Conservation (phyloP, 140 eudicot species). For the Senecio squalidus region DNA sequence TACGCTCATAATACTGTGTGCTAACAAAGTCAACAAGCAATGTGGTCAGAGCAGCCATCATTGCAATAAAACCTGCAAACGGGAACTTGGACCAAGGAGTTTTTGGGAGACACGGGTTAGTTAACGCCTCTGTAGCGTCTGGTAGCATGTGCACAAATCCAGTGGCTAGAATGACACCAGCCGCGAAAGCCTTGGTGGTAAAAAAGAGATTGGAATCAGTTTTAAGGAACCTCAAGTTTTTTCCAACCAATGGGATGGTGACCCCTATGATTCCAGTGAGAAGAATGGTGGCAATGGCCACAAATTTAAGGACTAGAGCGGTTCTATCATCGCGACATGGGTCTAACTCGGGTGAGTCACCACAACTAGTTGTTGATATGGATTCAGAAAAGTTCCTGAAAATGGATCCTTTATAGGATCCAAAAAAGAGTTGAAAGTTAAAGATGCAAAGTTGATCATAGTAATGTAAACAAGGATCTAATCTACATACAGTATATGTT, state of each 20-base stretch:
- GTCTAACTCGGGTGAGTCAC: slow-evolving; percentile 20
- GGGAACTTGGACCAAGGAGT: slow-evolving; percentile 79
- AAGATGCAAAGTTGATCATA: too few relatives aligned
- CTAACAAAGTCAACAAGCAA: slow-evolving; percentile 66
- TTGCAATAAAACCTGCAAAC: slow-evolving; percentile 68
- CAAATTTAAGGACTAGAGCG: slow-evolving; percentile 51
- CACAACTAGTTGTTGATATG: slow-evolving; percentile 41
- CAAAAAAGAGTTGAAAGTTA: slow-evolving; percentile 2
- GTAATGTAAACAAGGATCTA: not conserved
- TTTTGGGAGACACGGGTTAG: slow-evolving; percentile 55
- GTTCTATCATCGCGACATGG: slow-evolving; percentile 46
- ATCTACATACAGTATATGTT: too few relatives aligned
- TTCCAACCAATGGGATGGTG: slow-evolving; percentile 66
- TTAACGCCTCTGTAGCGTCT: slow-evolving; percentile 57
- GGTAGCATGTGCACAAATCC: slow-evolving; percentile 92
- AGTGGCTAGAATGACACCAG: slow-evolving; percentile 85
- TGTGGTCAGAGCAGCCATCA: slow-evolving; percentile 79
- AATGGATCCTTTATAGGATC: slow-evolving; percentile 34
- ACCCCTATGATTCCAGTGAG: slow-evolving; percentile 59
- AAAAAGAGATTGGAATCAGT: slow-evolving; percentile 67
- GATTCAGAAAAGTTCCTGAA: slow-evolving; percentile 45
- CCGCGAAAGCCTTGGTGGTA: slow-evolving; percentile 81
- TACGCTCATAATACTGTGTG: slow-evolving; percentile 75
- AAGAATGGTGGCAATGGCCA: slow-evolving; percentile 59
- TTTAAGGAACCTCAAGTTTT: slow-evolving; percentile 43